These are phyloP conservation scores for Coccomyxa subellipsoidea DNA, from an alignment of 163 green algal species.

Conservation along the genomic window DNA sequence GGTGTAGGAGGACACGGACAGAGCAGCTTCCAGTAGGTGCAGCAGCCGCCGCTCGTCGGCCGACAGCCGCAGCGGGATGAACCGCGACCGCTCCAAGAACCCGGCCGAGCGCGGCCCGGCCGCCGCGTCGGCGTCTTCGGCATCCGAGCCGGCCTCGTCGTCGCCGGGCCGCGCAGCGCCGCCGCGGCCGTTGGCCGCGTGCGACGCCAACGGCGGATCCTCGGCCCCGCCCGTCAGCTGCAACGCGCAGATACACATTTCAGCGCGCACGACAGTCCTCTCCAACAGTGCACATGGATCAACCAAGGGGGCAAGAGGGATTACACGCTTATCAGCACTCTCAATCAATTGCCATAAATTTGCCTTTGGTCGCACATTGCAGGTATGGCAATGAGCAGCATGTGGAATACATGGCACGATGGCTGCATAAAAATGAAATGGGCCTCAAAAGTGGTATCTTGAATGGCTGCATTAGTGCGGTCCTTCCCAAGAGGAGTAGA, in stretches of 20 bases:
- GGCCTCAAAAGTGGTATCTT: too few relatives aligned
- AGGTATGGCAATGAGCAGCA: too few relatives aligned
- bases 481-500: too few relatives aligned
- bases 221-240: not conserved
- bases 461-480: too few relatives aligned
- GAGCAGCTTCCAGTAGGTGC: slow-evolving; percentile 81
- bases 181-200: not conserved
- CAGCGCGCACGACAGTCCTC: too few relatives aligned
- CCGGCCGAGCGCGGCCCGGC: slow-evolving; percentile 6
- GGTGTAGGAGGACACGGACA: slow-evolving; percentile 91
- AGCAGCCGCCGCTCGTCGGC: slow-evolving; percentile 75
- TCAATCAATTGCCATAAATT: too few relatives aligned
- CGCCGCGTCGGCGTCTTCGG: slow-evolving; percentile 15
- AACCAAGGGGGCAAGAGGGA: too few relatives aligned
- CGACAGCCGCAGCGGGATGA: slow-evolving; percentile 81
- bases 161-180: not conserved
- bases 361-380: too few relatives aligned
- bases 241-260: not conserved
- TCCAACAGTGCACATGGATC: too few relatives aligned
- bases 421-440: too few relatives aligned
- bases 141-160: not conserved
- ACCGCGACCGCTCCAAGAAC: slow-evolving; percentile 48
- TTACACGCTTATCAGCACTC: too few relatives aligned
- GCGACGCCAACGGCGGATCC: not conserved
- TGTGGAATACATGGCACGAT: too few relatives aligned